A percentile compares a stretch with the other conserved stretches of the same genome.
These are phyloP conservation scores for Cotoneaster glaucophyllus DNA, from an alignment of 306 rosid genomes.

Conservation along the genomic window DNA sequence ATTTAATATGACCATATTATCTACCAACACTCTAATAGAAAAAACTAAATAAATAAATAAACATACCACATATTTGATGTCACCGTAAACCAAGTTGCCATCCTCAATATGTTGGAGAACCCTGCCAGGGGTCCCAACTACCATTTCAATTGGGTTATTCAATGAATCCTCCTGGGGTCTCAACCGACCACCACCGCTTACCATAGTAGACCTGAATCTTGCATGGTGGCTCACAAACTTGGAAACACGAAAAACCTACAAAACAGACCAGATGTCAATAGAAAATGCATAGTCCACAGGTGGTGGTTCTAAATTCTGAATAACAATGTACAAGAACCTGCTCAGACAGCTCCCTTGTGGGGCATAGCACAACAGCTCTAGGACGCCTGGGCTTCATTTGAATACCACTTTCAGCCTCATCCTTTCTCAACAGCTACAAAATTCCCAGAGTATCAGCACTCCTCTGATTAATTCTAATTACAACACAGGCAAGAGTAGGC, in stretches of 20 bases:
- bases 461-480: not conserved
- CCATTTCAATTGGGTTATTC: slow-evolving; percentile 76
- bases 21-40: not conserved
- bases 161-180: slow-evolving; percentile 91
- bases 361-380: slow-evolving; percentile 78
- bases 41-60: not conserved
- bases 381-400: slow-evolving; percentile 84
- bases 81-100: slow-evolving; percentile 87
- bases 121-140: slow-evolving; percentile 95
- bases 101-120: slow-evolving; percentile 93
- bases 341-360: slow-evolving; percentile 92
- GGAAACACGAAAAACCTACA: slow-evolving; percentile 85
- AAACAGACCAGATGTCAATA: slow-evolving; percentile 24
- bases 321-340: slow-evolving; percentile 41
- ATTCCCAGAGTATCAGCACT: not conserved
- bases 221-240: slow-evolving; percentile 90
- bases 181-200: slow-evolving; percentile 89
- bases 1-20: not conserved
- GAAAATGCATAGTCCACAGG: slow-evolving; percentile 3
- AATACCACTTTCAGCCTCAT: slow-evolving; percentile 63
- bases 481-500: not conserved
- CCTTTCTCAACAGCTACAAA: slow-evolving; percentile 72
- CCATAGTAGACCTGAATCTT: slow-evolving; percentile 81
- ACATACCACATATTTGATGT: slow-evolving; percentile 75
- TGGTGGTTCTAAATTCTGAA: slow-evolving; percentile 9